Evolutionary conservation across 306 rosid species (phyloP), one percentile per base, ranked within the genome.

Genomic region (Cotoneaster glaucophyllus): DNA sequence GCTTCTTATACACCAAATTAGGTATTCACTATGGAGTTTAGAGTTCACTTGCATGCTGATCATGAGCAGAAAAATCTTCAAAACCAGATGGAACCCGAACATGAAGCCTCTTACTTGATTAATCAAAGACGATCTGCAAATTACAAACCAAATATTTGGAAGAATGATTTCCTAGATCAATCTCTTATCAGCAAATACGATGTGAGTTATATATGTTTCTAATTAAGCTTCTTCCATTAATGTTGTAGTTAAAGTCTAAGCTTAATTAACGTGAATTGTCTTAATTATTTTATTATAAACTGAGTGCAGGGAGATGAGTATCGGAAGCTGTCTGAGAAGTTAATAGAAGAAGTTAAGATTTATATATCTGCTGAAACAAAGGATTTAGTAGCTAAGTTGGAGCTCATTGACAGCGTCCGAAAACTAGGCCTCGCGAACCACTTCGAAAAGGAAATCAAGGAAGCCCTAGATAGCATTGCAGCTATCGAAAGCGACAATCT

Each of bases 131-230:
- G 85, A 64, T 79, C 90, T 25, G 88, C 89, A 50, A 85, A 91
- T 76, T 88, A 91, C 61, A 85, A 81, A 67, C 89, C 90, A 45
- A 83, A 75, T 69, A 86, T 89, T 31, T 91, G 93, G 90, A 82
- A 85, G 44, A 5, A 75, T 53, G 52, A 80, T 31, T 84, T 76
- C 79, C 77, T 91, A 0, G 82, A 39, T 39, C 43, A 82, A 25
- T 84, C 93, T 4, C 93, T 88, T 58, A 12, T 61, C 61, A 83
- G 50, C 70, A 12, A 67, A 41, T 90, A 76, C 43, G n/a, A 85
- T 44, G 94, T 89, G 61, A 83, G 89, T 34, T 34, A 34, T 34
- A 6, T 34, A 34, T 34, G 39, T 34, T 34, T 34, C 39, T 34
- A 34, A 34, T 34, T 24, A 29, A 21, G 9, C 1, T 8, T 31